Evolutionary conservation across 208 protist species (phyloP).

Genomic region (Herpetomonas muscarum): DNA sequence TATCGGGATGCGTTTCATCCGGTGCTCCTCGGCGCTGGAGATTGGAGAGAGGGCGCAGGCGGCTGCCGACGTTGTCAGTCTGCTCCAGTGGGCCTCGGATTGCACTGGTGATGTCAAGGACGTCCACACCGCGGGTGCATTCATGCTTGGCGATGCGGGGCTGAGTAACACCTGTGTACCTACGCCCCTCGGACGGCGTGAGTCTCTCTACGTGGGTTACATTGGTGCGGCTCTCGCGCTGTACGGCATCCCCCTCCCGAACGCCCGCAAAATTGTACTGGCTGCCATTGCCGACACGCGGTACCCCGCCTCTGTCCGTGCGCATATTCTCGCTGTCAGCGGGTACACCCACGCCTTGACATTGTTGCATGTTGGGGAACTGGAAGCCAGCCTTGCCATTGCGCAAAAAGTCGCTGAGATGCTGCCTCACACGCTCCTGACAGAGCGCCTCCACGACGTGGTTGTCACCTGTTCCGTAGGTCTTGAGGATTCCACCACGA

Average conservation of each 20-base stretch:
- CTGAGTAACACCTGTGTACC: neutral
- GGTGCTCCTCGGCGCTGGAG: slow-evolving; percentile 43
- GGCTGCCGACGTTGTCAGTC: slow-evolving; percentile 33
- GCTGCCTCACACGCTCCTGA: slow-evolving; percentile 16
- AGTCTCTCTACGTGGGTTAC: neutral
- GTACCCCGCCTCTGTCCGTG: slow-evolving; percentile 3
- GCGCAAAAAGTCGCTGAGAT: slow-evolving; percentile 20
- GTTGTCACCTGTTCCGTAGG: slow-evolving; percentile 40
- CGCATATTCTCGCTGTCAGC: slow-evolving; percentile 37
- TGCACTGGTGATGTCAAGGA: no score
- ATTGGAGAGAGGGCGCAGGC: slow-evolving; percentile 54
- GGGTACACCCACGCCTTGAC: slow-evolving; percentile 72
- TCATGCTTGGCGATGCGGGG: neutral
- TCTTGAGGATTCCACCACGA: slow-evolving; percentile 55
- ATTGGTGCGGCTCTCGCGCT: slow-evolving; percentile 42
- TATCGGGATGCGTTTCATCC: slow-evolving; percentile 31
- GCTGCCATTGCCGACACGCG: slow-evolving; percentile 5
- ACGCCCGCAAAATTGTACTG: slow-evolving; percentile 33
- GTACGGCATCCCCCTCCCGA: slow-evolving; percentile 50
- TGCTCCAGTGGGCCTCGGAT: no score
- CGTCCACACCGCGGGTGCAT: no score
- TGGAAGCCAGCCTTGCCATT: slow-evolving; percentile 36
- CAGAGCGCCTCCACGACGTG: slow-evolving; percentile 35
- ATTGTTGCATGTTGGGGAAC: slow-evolving; percentile 62
- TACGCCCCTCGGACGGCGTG: neutral